A percentile compares a stretch with the other conserved stretches of the same genome.
Conservation (phyloP, 768 basidiomycete genomes). For the Serpula lacrymans region DNA sequence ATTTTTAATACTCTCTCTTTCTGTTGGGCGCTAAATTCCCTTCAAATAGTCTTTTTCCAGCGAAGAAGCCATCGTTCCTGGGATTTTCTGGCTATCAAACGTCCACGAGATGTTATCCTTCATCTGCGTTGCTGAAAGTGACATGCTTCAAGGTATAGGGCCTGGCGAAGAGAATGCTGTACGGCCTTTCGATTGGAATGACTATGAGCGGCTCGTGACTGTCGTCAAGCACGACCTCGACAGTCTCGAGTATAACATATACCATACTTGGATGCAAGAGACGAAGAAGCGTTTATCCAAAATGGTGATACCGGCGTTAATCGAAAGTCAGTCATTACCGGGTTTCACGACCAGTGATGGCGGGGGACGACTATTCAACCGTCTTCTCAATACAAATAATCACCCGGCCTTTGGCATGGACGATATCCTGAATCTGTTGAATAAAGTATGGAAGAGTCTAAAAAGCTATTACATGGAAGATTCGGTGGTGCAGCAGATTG, state of each 20-base stretch:
- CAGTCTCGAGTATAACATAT: slow-evolving; percentile 98
- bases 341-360: slow-evolving; percentile 97
- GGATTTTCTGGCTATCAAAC: slow-evolving; percentile 99
- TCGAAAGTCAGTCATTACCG: slow-evolving; percentile 96
- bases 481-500: slow-evolving; percentile 90
- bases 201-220: slow-evolving; percentile 94
- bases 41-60: slow-evolving; percentile 82
- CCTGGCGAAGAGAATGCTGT: slow-evolving; percentile 92
- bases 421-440: slow-evolving; percentile 92
- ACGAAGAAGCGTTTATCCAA: slow-evolving; percentile 93
- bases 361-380: slow-evolving; percentile 89
- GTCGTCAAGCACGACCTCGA: slow-evolving; percentile 99
- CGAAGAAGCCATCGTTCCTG: slow-evolving; percentile 94
- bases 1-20: slow-evolving; percentile 6
- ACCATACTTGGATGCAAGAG: slow-evolving; percentile 99
- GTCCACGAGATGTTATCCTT: slow-evolving; percentile 99
- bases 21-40: slow-evolving; percentile 7
- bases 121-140: slow-evolving; percentile 97
- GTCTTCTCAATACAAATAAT: slow-evolving; percentile 80
- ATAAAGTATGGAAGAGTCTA: slow-evolving; percentile 97
- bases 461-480: slow-evolving; percentile 99
- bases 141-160: slow-evolving; percentile 97
- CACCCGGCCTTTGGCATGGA: slow-evolving; percentile 97
- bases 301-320: slow-evolving; percentile 98
- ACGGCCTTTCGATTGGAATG: slow-evolving; percentile 93